A percentile compares a stretch with the other conserved stretches of the same genome.
Conservation (phyloP, 2,329 filamentous ascomycete genomes). For the Epichloe hybrida region DNA sequence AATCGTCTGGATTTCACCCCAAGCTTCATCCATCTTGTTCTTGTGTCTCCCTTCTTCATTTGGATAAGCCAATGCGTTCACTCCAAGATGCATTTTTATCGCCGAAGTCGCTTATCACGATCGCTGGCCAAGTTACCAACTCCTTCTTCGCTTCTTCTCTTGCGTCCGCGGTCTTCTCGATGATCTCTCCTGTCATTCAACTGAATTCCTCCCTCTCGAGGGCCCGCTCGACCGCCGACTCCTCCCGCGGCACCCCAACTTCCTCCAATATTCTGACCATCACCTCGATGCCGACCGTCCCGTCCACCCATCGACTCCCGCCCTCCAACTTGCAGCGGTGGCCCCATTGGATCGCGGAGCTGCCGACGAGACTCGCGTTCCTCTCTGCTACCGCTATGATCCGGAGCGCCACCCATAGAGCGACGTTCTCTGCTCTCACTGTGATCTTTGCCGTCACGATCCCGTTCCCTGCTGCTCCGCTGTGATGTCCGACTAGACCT, state of each 20-base stretch:
- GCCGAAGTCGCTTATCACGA: constrained; percentile 41
- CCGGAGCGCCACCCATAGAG: constrained; percentile 19
- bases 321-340: constrained; percentile 13
- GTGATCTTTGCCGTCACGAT: constrained; percentile 31
- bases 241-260: constrained; percentile 10
- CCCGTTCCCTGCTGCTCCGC: constrained; percentile 38
- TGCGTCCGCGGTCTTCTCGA: constrained; percentile 23
- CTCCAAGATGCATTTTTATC: constrained; percentile 16
- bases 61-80: neutral
- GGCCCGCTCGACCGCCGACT: constrained; percentile 14
- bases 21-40: neutral
- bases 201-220: constrained; percentile 19
- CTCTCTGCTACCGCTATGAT: constrained; percentile 15
- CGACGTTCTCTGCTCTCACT: constrained; percentile 32
- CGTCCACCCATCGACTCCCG: constrained; percentile 19
- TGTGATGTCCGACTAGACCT: constrained; percentile 27
- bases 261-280: constrained; percentile 10
- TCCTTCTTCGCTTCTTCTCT: constrained; percentile 35
- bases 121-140: constrained; percentile 25
- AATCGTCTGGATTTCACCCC: neutral
- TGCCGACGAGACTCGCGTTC: constrained; percentile 22
- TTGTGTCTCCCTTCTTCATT: neutral
- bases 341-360: constrained; percentile 17
- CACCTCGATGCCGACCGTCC: constrained; percentile 20
- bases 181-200: constrained; percentile 20